A percentile compares a stretch with the other conserved stretches of the same genome.
Conservation (phyloP, 2,329 filamentous ascomycete species). For the Calonectria naviculata region DNA sequence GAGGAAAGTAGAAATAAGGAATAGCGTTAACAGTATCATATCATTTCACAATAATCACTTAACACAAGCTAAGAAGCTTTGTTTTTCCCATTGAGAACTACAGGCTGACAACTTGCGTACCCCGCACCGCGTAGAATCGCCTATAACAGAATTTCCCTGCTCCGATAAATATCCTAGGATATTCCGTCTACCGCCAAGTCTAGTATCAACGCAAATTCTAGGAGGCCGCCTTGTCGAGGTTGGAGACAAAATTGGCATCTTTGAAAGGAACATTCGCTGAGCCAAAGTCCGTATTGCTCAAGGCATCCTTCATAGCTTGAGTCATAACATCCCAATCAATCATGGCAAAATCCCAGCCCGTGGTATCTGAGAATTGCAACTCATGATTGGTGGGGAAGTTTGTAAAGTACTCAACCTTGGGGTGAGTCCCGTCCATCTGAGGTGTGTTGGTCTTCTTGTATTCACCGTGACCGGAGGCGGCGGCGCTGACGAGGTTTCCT, state of each 20-base stretch:
- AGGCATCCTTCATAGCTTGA: slow-evolving; percentile 45
- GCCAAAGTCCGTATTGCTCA: slow-evolving; percentile 53
- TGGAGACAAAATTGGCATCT: slow-evolving; percentile 36
- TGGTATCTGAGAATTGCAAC: slow-evolving; percentile 46
- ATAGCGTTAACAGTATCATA: too few species aligned
- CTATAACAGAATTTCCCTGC: too few species aligned
- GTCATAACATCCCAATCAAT: slow-evolving; percentile 55
- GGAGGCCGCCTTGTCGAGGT: slow-evolving; percentile 25
- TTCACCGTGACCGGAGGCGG: slow-evolving; percentile 49
- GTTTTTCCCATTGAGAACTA: too few species aligned
- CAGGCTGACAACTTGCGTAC: too few species aligned
- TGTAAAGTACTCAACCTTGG: slow-evolving; percentile 48
- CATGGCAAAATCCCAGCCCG: slow-evolving; percentile 52
- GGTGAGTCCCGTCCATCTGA: slow-evolving; percentile 31
- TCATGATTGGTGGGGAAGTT: slow-evolving; percentile 47
- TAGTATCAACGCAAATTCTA: not conserved
- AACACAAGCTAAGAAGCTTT: too few species aligned
- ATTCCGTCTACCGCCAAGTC: too few species aligned
- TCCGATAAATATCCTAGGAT: not conserved
- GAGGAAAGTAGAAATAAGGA: too few species aligned
- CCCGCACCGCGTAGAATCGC: too few species aligned
- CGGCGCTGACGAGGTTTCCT: slow-evolving; percentile 47
- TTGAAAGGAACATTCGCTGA: slow-evolving; percentile 55
- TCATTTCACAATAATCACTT: too few species aligned
- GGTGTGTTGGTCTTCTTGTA: slow-evolving; percentile 41